These are phyloP conservation scores for Thielaviopsis punctulata DNA, from an alignment of 2,329 filamentous ascomycete genomes.

Conservation along the genomic window DNA sequence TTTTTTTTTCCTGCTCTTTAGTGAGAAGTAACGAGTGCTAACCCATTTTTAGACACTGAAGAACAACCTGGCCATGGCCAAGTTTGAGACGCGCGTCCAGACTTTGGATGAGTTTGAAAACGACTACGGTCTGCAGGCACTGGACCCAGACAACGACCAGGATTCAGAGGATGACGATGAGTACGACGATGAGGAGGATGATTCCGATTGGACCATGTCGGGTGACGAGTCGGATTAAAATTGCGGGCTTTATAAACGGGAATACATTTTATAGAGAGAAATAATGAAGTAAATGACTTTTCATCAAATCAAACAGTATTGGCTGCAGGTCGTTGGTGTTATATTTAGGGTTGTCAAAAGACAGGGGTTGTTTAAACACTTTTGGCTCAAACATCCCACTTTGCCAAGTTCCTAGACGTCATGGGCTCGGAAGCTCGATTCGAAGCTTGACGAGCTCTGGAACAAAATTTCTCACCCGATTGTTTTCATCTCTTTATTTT, in stretches of 20 bases:
- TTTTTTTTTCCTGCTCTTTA: neutral
- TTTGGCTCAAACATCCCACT: conserved; percentile 5
- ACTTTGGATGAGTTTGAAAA: conserved; percentile 70
- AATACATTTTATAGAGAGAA: neutral
- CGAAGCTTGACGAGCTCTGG: neutral
- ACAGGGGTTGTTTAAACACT: neutral
- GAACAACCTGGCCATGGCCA: conserved; percentile 53
- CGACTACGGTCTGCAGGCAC: conserved; percentile 63
- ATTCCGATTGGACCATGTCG: conserved; percentile 11
- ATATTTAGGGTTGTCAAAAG: neutral
- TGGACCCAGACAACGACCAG: conserved; percentile 41
- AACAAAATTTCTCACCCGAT: neutral
- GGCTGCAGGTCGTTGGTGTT: too few species aligned
- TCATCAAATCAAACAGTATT: too few species aligned
- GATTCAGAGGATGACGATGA: conserved; percentile 39
- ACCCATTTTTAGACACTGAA: conserved; percentile 43
- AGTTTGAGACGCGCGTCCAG: conserved; percentile 63
- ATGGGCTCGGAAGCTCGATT: conserved; percentile 1
- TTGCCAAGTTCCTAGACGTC: conserved; percentile 4
- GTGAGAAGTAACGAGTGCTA: conserved; percentile 1
- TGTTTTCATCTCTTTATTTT: neutral
- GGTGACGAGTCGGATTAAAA: conserved; percentile 6
- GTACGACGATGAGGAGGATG: conserved; percentile 26
- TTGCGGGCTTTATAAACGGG: too few species aligned
- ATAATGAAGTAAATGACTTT: neutral